phyloP scores from a whole-genome alignment of 2,329 filamentous ascomycete genomes.

The Epichloe scottii region DNA sequence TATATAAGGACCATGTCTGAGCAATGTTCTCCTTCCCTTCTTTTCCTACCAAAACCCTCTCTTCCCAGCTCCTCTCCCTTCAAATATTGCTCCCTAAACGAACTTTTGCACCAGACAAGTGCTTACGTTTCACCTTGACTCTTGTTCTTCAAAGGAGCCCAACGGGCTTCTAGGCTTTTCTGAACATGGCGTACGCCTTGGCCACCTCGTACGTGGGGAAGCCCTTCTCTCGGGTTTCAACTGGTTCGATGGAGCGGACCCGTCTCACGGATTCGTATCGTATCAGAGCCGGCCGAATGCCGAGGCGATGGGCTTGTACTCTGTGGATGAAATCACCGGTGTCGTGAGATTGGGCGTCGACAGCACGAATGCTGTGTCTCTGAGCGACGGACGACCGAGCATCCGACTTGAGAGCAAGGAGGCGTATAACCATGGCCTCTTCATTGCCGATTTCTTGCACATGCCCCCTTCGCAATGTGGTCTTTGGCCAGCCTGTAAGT shows the following conservation, averaged over 20 bases:
- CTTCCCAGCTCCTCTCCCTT: not conserved
- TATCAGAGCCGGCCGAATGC: slow-evolving; percentile 36
- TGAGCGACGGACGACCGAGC: slow-evolving; percentile 37
- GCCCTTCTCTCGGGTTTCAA: slow-evolving; percentile 35
- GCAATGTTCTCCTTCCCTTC: not conserved
- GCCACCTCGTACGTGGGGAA: slow-evolving; percentile 29
- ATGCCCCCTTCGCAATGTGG: slow-evolving; percentile 63
- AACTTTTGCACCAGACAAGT: not conserved
- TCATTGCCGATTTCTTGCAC: slow-evolving; percentile 59
- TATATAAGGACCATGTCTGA: slow-evolving; percentile 7
- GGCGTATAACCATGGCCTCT: slow-evolving; percentile 51
- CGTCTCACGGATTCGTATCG: slow-evolving; percentile 54
- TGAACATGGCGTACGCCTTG: slow-evolving; percentile 27
- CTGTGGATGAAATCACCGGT: slow-evolving; percentile 26
- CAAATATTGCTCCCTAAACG: not conserved
- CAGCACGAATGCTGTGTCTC: slow-evolving; percentile 22
- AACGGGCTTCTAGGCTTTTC: not conserved
- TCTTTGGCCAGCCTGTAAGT: slow-evolving; percentile 55
- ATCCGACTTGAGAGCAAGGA: slow-evolving; percentile 55
- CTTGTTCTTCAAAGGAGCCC: not conserved
- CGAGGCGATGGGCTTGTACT: slow-evolving; percentile 26
- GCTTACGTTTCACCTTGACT: not conserved
- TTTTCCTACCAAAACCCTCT: slow-evolving; percentile 1
- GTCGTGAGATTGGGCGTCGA: slow-evolving; percentile 36
- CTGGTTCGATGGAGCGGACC: slow-evolving; percentile 42